A percentile compares a stretch with the other conserved stretches of the same genome.
Evolutionary conservation across 495 filamentous ascomycete species (phyloP).

Genomic region (Podospora australis): DNA sequence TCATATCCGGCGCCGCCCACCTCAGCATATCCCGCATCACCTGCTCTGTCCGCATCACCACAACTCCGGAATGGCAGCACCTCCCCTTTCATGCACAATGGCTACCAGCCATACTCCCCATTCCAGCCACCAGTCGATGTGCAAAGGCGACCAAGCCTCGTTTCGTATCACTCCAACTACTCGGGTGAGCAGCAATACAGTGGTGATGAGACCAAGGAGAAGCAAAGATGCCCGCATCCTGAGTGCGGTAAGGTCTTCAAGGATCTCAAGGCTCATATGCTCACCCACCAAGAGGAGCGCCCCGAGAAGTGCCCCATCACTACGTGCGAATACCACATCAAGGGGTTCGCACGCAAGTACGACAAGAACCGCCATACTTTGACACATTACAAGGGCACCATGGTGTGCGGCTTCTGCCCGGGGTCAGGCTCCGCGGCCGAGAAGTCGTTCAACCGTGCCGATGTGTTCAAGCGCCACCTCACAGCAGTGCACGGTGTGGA

Average conservation of each 20-base stretch:
- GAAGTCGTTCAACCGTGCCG: constrained; percentile 97
- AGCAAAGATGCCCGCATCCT: constrained; percentile 63
- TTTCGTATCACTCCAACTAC: constrained; percentile 26
- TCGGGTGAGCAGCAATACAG: constrained; percentile 51
- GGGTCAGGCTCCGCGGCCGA: constrained; percentile 87
- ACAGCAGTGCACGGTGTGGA: constrained; percentile 93
- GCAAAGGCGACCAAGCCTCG: constrained; percentile 25
- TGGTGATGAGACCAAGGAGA: constrained; percentile 62
- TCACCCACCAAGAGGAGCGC: constrained; percentile 89
- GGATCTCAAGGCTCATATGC: constrained; percentile 91
- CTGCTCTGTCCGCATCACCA: constrained; percentile 41
- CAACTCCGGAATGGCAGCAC: constrained; percentile 39
- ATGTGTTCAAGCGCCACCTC: constrained; percentile 97
- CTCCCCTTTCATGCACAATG: constrained; percentile 38
- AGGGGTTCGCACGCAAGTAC: constrained; percentile 96
- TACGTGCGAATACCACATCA: constrained; percentile 91
- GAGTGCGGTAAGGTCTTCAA: constrained; percentile 88
- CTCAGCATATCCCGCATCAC: constrained; percentile 37
- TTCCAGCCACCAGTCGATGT: constrained; percentile 50
- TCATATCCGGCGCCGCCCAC: constrained; percentile 35
- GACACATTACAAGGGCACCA: constrained; percentile 98
- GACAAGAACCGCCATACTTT: constrained; percentile 97
- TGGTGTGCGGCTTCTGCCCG: constrained; percentile 98
- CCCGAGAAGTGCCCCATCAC: constrained; percentile 96
- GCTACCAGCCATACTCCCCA: constrained; percentile 61